Conservation (phyloP, 768 basidiomycete genomes). For the Pleurotus platypus region DNA sequence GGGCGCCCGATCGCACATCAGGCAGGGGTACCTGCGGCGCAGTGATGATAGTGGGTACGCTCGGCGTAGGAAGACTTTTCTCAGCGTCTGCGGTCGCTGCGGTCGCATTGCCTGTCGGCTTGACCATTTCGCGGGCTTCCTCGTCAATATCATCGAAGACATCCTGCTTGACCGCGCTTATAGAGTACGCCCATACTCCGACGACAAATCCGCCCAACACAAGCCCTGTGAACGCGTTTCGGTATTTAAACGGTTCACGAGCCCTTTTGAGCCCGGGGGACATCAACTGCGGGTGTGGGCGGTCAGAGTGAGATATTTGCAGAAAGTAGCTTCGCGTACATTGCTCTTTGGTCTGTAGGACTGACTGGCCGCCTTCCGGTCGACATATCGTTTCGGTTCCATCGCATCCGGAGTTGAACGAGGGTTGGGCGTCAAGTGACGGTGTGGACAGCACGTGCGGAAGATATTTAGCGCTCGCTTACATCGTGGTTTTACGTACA, state of each 20-base stretch:
- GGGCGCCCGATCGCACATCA: neutral
- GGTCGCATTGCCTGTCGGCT: slow-evolving; percentile 20
- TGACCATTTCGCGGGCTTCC: slow-evolving; percentile 58
- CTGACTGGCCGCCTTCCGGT: slow-evolving; percentile 36
- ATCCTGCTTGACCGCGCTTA: slow-evolving; percentile 91
- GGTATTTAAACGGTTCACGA: slow-evolving; percentile 74
- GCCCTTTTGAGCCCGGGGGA: slow-evolving; percentile 87
- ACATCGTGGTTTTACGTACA: no score
- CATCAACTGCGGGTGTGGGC: slow-evolving; percentile 52
- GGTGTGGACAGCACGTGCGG: no score
- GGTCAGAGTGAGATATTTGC: neutral
- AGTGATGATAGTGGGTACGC: slow-evolving; percentile 14
- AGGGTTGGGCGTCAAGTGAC: no score
- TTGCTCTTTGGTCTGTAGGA: slow-evolving; percentile 54
- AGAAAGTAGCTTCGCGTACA: slow-evolving; percentile 26
- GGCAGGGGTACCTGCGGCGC: slow-evolving; percentile 4
- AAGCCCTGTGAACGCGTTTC: slow-evolving; percentile 78
- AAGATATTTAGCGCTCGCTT: no score
- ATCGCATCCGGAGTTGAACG: neutral
- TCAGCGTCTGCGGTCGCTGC: slow-evolving; percentile 26
- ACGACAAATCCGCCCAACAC: slow-evolving; percentile 69
- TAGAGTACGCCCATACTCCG: slow-evolving; percentile 89
- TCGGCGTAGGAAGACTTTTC: slow-evolving; percentile 13
- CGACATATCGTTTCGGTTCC: slow-evolving; percentile 29
- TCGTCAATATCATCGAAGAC: slow-evolving; percentile 86